A percentile compares a stretch with the other conserved stretches of the same genome.
Evolutionary conservation across 306 rosid species (phyloP).

Genomic region (Hylodesmum podocarpum): DNA sequence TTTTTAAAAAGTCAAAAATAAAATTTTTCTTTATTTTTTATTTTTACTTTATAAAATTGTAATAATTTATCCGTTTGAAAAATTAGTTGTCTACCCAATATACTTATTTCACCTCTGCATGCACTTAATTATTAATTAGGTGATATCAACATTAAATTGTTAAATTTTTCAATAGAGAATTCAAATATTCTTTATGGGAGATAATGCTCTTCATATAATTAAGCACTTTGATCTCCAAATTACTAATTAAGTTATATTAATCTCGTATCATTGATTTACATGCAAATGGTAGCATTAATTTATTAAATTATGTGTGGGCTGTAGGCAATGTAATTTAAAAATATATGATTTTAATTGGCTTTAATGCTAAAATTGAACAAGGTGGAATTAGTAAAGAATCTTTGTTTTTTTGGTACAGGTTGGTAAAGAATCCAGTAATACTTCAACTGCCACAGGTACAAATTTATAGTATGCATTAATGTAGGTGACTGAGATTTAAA

Average conservation of each 20-base stretch:
- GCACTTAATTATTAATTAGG: background rate
- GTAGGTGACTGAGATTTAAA: background rate
- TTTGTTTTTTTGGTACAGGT: too few relatives aligned
- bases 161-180: too few relatives aligned
- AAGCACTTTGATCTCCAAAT: too few relatives aligned
- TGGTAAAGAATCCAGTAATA: background rate
- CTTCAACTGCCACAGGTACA: constrained; percentile 15
- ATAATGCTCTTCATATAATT: too few relatives aligned
- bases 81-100: background rate
- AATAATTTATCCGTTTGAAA: background rate
- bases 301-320: background rate
- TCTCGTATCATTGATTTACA: too few relatives aligned
- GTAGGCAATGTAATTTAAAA: background rate
- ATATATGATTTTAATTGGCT: background rate
- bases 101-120: background rate
- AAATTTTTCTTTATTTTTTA: background rate
- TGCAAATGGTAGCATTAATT: too few relatives aligned
- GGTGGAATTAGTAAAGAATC: constrained; percentile 2
- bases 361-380: background rate
- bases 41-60: background rate
- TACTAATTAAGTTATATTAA: too few relatives aligned
- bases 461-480: constrained; percentile 11
- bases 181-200: too few relatives aligned
- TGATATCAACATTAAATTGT: background rate
- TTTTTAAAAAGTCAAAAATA: background rate